Percentiles rank a stretch among this genome's conserved stretches.
These are phyloP conservation scores for Xylariales sp. DNA, from an alignment of 2,329 filamentous ascomycete genomes.

Conservation along the genomic window DNA sequence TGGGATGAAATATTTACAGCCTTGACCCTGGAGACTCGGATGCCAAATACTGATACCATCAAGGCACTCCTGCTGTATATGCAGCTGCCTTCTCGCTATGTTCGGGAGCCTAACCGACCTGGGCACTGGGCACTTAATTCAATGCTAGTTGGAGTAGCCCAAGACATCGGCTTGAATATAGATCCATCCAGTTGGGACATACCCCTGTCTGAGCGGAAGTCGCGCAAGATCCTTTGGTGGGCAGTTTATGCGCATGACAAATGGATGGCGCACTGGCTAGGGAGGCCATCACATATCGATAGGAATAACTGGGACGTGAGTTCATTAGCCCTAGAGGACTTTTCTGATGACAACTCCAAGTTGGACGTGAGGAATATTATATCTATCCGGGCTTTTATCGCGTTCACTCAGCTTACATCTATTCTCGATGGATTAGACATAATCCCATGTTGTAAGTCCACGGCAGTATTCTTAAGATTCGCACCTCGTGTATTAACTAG, in stretches of 20 bases:
- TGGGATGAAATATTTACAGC: neutral
- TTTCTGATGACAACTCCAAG: neutral
- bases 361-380: neutral
- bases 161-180: neutral
- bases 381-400: neutral
- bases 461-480: neutral
- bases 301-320: neutral
- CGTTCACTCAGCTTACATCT: neutral
- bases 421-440: neutral
- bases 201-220: neutral
- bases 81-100: neutral
- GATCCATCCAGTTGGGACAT: neutral
- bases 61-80: neutral
- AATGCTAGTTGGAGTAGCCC: neutral
- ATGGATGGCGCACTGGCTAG: neutral
- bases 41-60: neutral
- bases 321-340: neutral
- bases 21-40: neutral
- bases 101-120: neutral
- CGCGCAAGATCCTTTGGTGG: neutral
- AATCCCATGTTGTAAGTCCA: neutral
- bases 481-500: no score
- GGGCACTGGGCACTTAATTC: neutral
- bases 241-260: neutral
- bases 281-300: neutral